Evolutionary conservation across 352 stramenopile species (phyloP).

Genomic region (Phytopythium kandeliae): DNA sequence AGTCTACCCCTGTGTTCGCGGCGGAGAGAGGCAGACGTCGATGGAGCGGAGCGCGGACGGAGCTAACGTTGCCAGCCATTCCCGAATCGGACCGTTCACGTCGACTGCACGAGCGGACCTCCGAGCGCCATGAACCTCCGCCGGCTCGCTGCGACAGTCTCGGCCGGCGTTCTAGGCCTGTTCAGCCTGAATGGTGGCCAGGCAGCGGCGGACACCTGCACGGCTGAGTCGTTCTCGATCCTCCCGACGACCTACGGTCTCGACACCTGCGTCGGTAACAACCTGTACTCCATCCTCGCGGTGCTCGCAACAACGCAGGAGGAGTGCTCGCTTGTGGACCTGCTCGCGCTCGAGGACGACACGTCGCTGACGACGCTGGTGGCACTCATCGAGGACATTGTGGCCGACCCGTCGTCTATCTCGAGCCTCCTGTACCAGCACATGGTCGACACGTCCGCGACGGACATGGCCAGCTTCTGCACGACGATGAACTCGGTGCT

Average conservation of each 20-base stretch:
- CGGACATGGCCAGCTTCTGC: conserved; percentile 36
- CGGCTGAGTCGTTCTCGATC: conserved; percentile 19
- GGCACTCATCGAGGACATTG: conserved; percentile 24
- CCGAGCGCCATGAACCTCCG: conserved; percentile 16
- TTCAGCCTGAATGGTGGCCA: neutral
- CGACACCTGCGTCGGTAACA: conserved; percentile 49
- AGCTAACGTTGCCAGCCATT: neutral
- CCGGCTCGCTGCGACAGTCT: conserved; percentile 9
- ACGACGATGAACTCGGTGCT: conserved; percentile 28
- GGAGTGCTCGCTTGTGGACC: conserved; percentile 29
- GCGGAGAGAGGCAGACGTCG: no score
- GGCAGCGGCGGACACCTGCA: conserved; percentile 16
- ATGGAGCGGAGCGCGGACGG: neutral
- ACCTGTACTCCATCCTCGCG: conserved; percentile 24
- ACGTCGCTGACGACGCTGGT: conserved; percentile 18
- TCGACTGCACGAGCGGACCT: no score
- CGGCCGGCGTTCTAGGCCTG: conserved; percentile 10
- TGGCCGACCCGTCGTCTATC: conserved; percentile 23
- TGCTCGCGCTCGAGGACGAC: conserved; percentile 30
- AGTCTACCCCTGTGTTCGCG: no score
- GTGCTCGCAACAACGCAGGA: conserved; percentile 21
- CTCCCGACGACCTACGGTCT: conserved; percentile 32
- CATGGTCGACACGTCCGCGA: conserved; percentile 28
- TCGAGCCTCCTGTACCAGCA: conserved; percentile 38
- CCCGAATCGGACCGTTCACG: conserved; percentile 1